Evolutionary conservation across 345 rosid genomes (phyloP).

Genomic region (Euclidium syriacum): DNA sequence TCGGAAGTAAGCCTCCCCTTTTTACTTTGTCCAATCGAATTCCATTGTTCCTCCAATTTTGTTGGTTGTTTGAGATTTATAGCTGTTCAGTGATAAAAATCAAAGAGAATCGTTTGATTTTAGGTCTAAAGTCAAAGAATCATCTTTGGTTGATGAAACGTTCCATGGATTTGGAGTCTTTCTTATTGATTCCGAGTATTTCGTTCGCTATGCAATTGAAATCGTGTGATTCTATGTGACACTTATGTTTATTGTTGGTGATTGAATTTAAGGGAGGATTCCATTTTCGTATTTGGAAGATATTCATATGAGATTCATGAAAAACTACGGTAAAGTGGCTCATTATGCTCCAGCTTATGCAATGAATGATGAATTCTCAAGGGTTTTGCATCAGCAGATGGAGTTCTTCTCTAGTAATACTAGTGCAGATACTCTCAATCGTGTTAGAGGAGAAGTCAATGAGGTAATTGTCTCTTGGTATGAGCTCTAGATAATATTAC

Average conservation of each 20-base stretch:
- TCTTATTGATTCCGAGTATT: not conserved
- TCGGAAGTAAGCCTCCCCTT: slow-evolving; percentile 59
- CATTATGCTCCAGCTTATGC: slow-evolving; percentile 88
- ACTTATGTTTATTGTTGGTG: not conserved
- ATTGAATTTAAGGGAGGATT: slow-evolving; percentile 61
- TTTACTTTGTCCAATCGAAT: slow-evolving; percentile 1
- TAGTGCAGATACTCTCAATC: slow-evolving; percentile 80
- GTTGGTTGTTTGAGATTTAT: slow-evolving; percentile 2
- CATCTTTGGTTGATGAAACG: not conserved
- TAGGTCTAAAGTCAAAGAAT: not conserved
- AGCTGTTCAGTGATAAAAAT: not conserved
- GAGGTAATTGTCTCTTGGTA: slow-evolving; percentile 49
- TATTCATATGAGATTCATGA: slow-evolving; percentile 93
- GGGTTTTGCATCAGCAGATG: slow-evolving; percentile 99
- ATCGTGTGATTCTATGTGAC: not conserved
- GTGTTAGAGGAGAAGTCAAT: slow-evolving; percentile 90
- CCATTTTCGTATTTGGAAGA: slow-evolving; percentile 98
- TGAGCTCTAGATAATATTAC: not conserved
- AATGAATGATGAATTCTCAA: slow-evolving; percentile 97
- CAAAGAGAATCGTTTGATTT: not conserved
- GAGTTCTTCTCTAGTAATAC: slow-evolving; percentile 94
- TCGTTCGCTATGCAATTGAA: not conserved
- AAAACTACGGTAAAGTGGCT: slow-evolving; percentile 85
- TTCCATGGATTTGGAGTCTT: not conserved
- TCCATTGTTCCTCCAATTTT: not conserved